A percentile compares a stretch with the other conserved stretches of the same genome.
Conservation (phyloP, 768 basidiomycete species). For the Mycena haematopus region DNA sequence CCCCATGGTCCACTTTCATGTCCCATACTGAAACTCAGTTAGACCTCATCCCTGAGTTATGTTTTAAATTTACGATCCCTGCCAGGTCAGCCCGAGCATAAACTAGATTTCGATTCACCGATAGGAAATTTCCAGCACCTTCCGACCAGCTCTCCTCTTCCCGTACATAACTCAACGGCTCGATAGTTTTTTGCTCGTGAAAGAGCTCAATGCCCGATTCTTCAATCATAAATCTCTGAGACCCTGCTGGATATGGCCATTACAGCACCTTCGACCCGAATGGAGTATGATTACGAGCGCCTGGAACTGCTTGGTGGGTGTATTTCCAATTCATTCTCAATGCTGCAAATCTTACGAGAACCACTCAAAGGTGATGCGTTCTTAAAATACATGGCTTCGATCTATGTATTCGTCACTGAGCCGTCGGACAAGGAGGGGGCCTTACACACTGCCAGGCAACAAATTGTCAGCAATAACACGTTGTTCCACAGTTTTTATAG, state of each 20-base stretch:
- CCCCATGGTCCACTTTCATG: slow-evolving; percentile 1
- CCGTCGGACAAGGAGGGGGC: slow-evolving; percentile 70
- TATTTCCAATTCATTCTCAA: slow-evolving; percentile 3
- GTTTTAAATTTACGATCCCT: slow-evolving; percentile 71
- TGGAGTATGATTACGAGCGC: slow-evolving; percentile 83
- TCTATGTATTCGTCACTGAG: slow-evolving; percentile 75
- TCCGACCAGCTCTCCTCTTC: slow-evolving; percentile 70
- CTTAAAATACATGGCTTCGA: slow-evolving; percentile 78
- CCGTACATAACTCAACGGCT: slow-evolving; percentile 78
- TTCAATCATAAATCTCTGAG: slow-evolving; percentile 71
- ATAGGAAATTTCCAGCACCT: slow-evolving; percentile 49
- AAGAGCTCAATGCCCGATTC: slow-evolving; percentile 75
- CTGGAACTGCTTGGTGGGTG: slow-evolving; percentile 78
- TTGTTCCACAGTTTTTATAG: slow-evolving; percentile 61
- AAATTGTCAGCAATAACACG: slow-evolving; percentile 77
- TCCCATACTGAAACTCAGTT: slow-evolving; percentile 15
- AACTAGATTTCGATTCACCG: neutral
- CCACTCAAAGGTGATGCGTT: slow-evolving; percentile 72
- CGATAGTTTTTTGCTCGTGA: slow-evolving; percentile 76
- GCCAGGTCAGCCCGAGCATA: slow-evolving; percentile 58
- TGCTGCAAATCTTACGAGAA: slow-evolving; percentile 15
- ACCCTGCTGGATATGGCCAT: slow-evolving; percentile 68
- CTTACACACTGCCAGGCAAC: slow-evolving; percentile 69
- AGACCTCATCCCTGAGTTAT: slow-evolving; percentile 89
- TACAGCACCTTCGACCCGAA: slow-evolving; percentile 70